Evolutionary conservation across 257 asterid species (phyloP), one percentile per base, ranked within the genome.

Genomic region (Solanum microdontum): DNA sequence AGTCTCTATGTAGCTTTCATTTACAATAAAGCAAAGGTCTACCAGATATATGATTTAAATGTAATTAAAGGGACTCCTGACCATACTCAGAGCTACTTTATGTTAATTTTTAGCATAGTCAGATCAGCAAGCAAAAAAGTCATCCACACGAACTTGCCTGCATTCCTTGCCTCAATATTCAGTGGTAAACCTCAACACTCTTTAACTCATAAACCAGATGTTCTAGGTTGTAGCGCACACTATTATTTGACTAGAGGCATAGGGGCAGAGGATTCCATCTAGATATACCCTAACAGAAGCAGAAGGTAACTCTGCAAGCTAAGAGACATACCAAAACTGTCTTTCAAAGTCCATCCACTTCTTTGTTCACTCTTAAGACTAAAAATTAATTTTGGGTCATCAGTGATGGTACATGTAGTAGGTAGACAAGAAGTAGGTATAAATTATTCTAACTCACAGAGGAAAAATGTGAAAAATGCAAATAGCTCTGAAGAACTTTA

Each of bases 401-500:
- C 13, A 15, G 34, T 76, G 32, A 76, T 36, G 7, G 36, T 40
- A n/a, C 34, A 77, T 13, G 84, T 39, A 19, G 10, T 39, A 77
- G 84, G 36, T 24, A n/a, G 83, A 39, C 60, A 76, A 39, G 64
- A 24, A 79, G 23, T 43, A 79, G 4, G 66, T 15, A 79, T 26
- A 45, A 43, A 28, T 79, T 26, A 26, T 43, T 79, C 84, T 4
- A 79, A 13, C 9, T 77, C 36, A 24, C 84, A 79, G 39, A 79
- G 66, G 26, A 75, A 45, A 45, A 79, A 43, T 14, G 84, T 43
- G 39, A 79, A 45, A 45, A 79, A 43, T 40, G 66, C 66, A 45
- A 79, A 11, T 79, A 45, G 39, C 72, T 48, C 28, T 70, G 26
- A 87, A 36, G 82, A 58, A 68, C 48, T 70, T 84, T 88, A 96